Conservation (phyloP, 208 protist genomes). For the Acanthamoeba lenticulata region DNA sequence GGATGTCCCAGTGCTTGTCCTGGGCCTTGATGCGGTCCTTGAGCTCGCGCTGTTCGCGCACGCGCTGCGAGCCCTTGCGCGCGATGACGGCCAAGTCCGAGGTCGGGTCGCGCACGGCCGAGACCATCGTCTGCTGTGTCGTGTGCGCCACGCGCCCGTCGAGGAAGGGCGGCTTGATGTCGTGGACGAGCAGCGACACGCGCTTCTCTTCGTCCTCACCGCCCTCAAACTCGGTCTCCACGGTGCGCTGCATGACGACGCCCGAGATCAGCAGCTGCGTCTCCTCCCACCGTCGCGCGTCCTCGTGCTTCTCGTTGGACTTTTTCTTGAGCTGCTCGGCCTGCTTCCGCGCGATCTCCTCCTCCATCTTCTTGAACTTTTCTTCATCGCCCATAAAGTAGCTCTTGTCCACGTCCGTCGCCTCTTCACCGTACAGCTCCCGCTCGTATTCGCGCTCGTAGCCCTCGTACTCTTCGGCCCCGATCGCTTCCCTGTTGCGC, state of each 20-base stretch:
- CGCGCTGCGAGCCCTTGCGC: constrained; percentile 86
- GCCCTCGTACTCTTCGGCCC: background rate
- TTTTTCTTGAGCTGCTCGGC: constrained; percentile 41
- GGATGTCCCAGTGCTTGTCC: constrained; percentile 77
- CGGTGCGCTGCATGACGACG: background rate
- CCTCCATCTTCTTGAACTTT: constrained; percentile 68
- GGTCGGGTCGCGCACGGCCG: constrained; percentile 90
- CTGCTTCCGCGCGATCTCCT: constrained; percentile 62
- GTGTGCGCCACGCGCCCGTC: constrained; percentile 87
- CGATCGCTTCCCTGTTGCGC: background rate
- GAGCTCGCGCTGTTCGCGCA: constrained; percentile 87
- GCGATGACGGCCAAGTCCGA: constrained; percentile 89
- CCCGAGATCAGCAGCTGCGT: background rate
- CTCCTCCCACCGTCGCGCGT: constrained; percentile 22
- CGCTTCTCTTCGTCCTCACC: background rate
- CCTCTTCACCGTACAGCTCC: constrained; percentile 38
- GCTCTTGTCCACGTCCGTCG: background rate
- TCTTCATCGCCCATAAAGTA: constrained; percentile 59
- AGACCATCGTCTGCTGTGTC: constrained; percentile 82
- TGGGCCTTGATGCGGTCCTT: constrained; percentile 73
- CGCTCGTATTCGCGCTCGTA: constrained; percentile 47
- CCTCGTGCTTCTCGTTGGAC: constrained; percentile 19
- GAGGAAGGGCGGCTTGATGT: constrained; percentile 92
- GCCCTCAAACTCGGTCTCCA: constrained; percentile 32
- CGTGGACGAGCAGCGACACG: constrained; percentile 83